Base-by-base conservation (phyloP, 495 filamentous ascomycete species). In the Neohortaea acidophila region DNA sequence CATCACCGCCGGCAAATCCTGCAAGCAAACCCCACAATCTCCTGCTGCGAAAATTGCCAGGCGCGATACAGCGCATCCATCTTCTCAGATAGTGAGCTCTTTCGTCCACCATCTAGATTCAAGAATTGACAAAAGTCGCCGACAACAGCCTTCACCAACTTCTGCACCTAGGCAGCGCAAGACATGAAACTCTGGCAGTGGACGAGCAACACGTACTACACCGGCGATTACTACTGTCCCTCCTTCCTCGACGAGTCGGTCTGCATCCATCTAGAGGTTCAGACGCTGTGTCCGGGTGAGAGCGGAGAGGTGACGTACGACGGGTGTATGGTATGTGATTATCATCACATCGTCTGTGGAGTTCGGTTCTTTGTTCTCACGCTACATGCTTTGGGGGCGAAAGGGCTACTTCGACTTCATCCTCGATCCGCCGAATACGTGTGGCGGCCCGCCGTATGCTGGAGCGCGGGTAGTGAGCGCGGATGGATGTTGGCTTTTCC, bases 141-240 rank as follows among this genome's bases (percentile, higher is more conserved):
- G 14, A 6, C 29, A 7, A 17, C 32, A 34, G 32, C 21, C 32
- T 34, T 34, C 17, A 20, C 19, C 17, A 20, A 34, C 32, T 34
- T 34, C 32, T 34, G 32, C 17, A 15, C 9, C 10, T 34, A 20
- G 32, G 32, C 32, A 15, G 15, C 11, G 11, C 14, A n/a, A 7
- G 32, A 20, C 32, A 19, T 34, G 32, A 20, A 34, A 20, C 32
- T 34, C 10, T n/a, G n/a, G n/a, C n/a, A n/a, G n/a, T 34, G 32
- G 32, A 34, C 32, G 3, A 20, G 17, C 11, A 4, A 20, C 8
- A 21, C 14, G 10, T 34, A 34, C 17, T 4, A 20, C 32, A 34
- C 32, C 32, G 32, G 19, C 5, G 13, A 4, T 20, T 34, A 4
- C 32, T 34, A 34, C 32, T 34, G 32, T 21, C 4, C 4, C 7